Percentiles rank a stretch among this genome's conserved stretches.
These are phyloP conservation scores for Lanmaoa pseudosensibilis DNA, from an alignment of 768 basidiomycete genomes.

Conservation along the genomic window DNA sequence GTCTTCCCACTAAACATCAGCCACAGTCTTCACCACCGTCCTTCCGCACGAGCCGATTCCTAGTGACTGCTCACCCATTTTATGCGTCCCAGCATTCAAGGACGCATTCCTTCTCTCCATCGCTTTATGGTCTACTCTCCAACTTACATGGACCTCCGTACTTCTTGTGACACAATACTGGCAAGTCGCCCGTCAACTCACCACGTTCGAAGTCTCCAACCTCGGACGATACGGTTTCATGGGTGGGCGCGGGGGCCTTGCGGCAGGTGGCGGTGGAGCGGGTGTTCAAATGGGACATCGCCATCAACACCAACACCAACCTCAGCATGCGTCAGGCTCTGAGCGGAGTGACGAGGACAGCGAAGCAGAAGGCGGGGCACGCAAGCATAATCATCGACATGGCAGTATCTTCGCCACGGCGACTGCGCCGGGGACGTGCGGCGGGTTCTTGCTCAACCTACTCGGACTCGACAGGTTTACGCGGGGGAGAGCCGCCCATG, in stretches of 20 bases:
- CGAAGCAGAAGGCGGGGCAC: conserved; percentile 32
- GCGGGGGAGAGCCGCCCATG: conserved; percentile 83
- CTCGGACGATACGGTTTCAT: conserved; percentile 95
- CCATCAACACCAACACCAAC: conserved; percentile 39
- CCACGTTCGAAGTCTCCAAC: conserved; percentile 93
- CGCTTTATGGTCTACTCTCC: conserved; percentile 83
- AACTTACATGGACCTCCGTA: conserved; percentile 92
- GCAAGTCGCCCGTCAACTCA: conserved; percentile 94
- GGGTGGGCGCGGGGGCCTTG: conserved; percentile 83
- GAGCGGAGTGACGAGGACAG: conserved; percentile 50
- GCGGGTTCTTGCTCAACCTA: conserved; percentile 79
- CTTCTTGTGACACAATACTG: conserved; percentile 85
- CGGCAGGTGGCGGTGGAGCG: conserved; percentile 53
- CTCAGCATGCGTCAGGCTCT: conserved; percentile 32
- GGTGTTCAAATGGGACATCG: conserved; percentile 77
- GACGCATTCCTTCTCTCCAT: conserved; percentile 87
- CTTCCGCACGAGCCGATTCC: conserved; percentile 10
- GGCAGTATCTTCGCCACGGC: conserved; percentile 36
- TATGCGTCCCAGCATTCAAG: conserved; percentile 69
- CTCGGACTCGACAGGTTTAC: conserved; percentile 95
- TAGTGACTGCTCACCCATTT: conserved; percentile 27
- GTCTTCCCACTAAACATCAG: background rate
- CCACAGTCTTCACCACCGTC: conserved; percentile 55
- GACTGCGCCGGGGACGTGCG: conserved; percentile 35
- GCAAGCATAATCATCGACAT: conserved; percentile 48